Evolutionary conservation across 164 flowering plant species (phyloP), one percentile per base, ranked within the genome.

Genomic region (Vitis riparia): DNA sequence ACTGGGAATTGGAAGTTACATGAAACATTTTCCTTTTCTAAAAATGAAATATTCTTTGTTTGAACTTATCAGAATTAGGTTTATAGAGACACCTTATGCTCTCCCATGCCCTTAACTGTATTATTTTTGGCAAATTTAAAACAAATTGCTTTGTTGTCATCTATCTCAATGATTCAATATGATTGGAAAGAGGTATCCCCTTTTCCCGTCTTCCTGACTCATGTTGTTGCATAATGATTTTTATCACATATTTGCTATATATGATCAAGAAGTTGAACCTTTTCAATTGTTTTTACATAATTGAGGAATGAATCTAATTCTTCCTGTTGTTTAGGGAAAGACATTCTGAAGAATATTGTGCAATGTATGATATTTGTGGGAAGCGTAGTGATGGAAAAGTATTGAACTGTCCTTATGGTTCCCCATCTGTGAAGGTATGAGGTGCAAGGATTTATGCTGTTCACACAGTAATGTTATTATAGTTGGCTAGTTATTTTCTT

Each of bases 361-460:
- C 93, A 51, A 93, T 96, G 98, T 91, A 91, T 76, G 95, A 77
- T 71, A 87, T 96, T 17, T 96, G 99, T 79, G 99, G 95, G 74
- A 57, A 75, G 19, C 95, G 99, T 4, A 79, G 75, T 51, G 98
- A 96, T 76, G 94, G 94, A 53, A 93, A 91, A 82, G 87, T 87
- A 5, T 73, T 96, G 65, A 96, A 96, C 77, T 96, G 99, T 71
- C 97, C 98, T 62, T 71, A 66, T 73, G 81, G 82, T 70, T 67
- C 86, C 55, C 94, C 91, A 12, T 80, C 98, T 66, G 87, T 89
- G 55, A 89, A 89, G 98, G 99, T 92, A 85, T 19, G 47, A 69
- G 9, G 1, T 72, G 9, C 7, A 5, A 58, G n/a, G 47, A 55
- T 7, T 15, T 51, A 11, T 23, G 27, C 27, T 23, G 27, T 1